Evolutionary conservation across 768 basidiomycete genomes (phyloP).

Genomic region (Cytidiella melzeri): DNA sequence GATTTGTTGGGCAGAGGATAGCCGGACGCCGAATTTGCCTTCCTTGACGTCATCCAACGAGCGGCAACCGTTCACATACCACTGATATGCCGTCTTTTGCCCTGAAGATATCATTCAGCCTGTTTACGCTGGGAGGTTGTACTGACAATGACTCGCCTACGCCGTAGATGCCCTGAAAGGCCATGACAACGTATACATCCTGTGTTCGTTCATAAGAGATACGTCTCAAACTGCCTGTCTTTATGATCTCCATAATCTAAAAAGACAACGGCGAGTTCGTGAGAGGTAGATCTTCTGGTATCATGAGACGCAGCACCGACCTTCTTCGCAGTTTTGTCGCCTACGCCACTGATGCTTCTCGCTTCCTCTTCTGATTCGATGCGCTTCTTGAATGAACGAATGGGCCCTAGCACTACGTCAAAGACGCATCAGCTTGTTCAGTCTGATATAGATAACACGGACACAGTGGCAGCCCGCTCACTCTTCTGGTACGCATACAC

Average conservation of each 20-base stretch:
- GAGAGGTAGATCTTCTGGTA: too few relatives aligned
- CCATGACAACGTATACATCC: constrained; percentile 45
- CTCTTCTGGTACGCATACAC: constrained; percentile 62
- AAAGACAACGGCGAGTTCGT: neutral
- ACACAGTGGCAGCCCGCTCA: constrained; percentile 24
- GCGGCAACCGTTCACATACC: constrained; percentile 73
- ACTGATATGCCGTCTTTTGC: constrained; percentile 55
- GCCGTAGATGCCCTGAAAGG: constrained; percentile 82
- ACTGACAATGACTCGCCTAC: constrained; percentile 80
- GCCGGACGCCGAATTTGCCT: constrained; percentile 53
- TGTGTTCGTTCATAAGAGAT: constrained; percentile 63
- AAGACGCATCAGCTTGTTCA: too few relatives aligned
- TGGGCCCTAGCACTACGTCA: constrained; percentile 57
- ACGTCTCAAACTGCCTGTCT: constrained; percentile 66
- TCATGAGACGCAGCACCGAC: too few relatives aligned
- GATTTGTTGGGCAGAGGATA: constrained; percentile 57
- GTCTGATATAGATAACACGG: too few relatives aligned
- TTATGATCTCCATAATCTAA: constrained; percentile 77
- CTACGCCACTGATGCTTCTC: constrained; percentile 51
- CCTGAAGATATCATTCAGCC: constrained; percentile 34
- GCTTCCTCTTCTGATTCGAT: constrained; percentile 60
- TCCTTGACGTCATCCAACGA: constrained; percentile 67
- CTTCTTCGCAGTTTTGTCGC: constrained; percentile 72
- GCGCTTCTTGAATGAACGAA: constrained; percentile 49
- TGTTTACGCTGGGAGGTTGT: neutral